Percentiles rank a stretch among this genome's conserved stretches.
These are phyloP conservation scores for Avena sativa DNA, from an alignment of 176 grass and related monocot species.

Conservation along the genomic window DNA sequence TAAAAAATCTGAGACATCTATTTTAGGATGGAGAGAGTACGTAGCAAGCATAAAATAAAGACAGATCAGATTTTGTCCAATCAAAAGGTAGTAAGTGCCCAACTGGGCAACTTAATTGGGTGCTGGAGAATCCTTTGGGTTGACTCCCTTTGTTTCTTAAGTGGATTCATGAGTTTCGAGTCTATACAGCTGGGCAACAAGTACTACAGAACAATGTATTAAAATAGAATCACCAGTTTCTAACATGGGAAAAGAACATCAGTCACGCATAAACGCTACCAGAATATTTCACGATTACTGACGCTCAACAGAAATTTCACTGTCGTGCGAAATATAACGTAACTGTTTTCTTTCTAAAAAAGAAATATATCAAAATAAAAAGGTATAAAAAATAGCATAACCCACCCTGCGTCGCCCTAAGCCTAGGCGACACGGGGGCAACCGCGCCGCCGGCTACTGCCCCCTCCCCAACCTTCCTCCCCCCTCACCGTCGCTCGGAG, in stretches of 20 bases:
- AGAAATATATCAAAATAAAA: too few relatives aligned
- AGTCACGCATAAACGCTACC: not conserved
- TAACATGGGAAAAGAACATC: not conserved
- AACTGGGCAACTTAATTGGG: constrained; percentile 18
- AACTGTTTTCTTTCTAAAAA: too few relatives aligned
- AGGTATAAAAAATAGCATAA: too few relatives aligned
- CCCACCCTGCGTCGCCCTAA: too few relatives aligned
- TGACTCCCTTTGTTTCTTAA: constrained; percentile 33
- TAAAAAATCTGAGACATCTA: too few relatives aligned
- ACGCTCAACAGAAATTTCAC: not conserved
- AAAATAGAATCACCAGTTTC: not conserved
- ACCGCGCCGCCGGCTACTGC: too few relatives aligned
- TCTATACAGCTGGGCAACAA: constrained; percentile 4
- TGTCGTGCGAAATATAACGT: not conserved
- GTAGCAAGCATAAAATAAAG: constrained; percentile 29
- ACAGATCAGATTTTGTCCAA: constrained; percentile 40
- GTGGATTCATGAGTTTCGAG: not conserved
- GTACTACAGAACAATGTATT: not conserved
- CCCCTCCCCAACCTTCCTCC: too few relatives aligned
- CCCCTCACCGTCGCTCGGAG: too few relatives aligned
- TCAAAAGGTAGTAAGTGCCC: constrained; percentile 40
- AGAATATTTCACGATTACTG: not conserved
- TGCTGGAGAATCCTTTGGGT: constrained; percentile 30
- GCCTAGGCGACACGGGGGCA: too few relatives aligned
- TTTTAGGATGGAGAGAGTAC: too few relatives aligned